Base-by-base conservation (phyloP, 495 filamentous ascomycete species). In the Neurospora sp. region DNA sequence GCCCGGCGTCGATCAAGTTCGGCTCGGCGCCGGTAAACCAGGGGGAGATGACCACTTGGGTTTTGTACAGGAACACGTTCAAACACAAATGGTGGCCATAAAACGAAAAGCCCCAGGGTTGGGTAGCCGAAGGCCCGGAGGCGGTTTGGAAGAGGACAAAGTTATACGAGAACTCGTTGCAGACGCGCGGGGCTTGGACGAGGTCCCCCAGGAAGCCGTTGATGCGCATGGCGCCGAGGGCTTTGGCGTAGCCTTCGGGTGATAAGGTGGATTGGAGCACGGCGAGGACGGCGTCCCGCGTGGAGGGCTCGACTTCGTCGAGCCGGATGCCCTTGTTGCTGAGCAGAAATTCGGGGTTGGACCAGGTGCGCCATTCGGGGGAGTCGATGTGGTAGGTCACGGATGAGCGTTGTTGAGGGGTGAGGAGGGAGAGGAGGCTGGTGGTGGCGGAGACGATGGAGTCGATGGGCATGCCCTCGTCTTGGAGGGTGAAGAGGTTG, bases 21-120 rank as follows among this genome's bases (percentile, higher is more conserved):
- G 92, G 92, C 81, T 94, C 92, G 1, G 92, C 92, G 70, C 92
- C 92, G 1, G 89, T 90, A 81, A 94, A 94, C 83, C 88, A 91
- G 3, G 92, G 92, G 12, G 85, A 86, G 16, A 90, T 84, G 37
- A 93, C 81, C 70, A 92, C 87, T 77, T 92, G 89, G 7, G 82
- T 79, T 41, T 80, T 82, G 73, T 88, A 84, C 39, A 92, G 81
- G 76, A 93, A 90, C 44, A 92, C 83, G 78, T 88, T 88, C 31
- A 93, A 82, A 72, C 90, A 92, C 7, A 93, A 83, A 75, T 94
- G 92, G 80, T 94, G 92, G 23, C 92, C 92, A 83, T 91, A 94
- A 80, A 93, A 90, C 0, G 88, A 87, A 79, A 86, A 93, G 39
- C 92, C 92, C 91, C 91, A 94, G 8, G 91, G 88, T 11, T 79